Evolutionary conservation across 108 stramenopile genomes (phyloP).

Genomic region (Cyclotella baltica): DNA sequence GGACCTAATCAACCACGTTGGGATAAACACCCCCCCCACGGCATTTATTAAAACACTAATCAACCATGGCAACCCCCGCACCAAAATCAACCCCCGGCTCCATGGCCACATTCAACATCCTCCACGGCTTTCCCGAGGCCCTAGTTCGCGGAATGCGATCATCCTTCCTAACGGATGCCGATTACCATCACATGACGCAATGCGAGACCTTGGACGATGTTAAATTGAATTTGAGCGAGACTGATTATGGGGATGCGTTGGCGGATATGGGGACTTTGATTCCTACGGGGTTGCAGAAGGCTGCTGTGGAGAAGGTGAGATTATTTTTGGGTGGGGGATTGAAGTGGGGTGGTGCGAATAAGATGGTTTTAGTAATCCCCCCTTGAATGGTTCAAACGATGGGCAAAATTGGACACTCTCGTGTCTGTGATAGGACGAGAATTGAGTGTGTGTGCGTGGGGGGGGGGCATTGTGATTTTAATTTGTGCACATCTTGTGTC

Average conservation of each 20-base stretch:
- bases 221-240: constrained; percentile 97
- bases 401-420: no score
- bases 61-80: constrained; percentile 57
- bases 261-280: constrained; percentile 80
- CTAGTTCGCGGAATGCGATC: constrained; percentile 96
- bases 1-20: background rate
- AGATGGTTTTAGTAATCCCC: no score
- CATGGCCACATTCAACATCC: constrained; percentile 94
- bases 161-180: constrained; percentile 91
- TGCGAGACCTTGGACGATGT: constrained; percentile 97
- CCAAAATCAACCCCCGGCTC: constrained; percentile 76
- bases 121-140: constrained; percentile 96
- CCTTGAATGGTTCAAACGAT: no score
- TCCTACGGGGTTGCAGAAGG: constrained; percentile 85
- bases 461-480: background rate
- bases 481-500: background rate
- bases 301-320: constrained; percentile 90
- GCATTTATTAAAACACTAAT: background rate
- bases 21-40: background rate
- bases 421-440: background rate
- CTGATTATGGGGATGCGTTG: constrained; percentile 93
- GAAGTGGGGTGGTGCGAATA: background rate
- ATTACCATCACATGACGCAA: constrained; percentile 96
- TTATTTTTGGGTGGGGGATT: background rate
- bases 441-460: background rate